Evolutionary conservation across 345 rosid genomes (phyloP).

Genomic region (Luvunga scandens): DNA sequence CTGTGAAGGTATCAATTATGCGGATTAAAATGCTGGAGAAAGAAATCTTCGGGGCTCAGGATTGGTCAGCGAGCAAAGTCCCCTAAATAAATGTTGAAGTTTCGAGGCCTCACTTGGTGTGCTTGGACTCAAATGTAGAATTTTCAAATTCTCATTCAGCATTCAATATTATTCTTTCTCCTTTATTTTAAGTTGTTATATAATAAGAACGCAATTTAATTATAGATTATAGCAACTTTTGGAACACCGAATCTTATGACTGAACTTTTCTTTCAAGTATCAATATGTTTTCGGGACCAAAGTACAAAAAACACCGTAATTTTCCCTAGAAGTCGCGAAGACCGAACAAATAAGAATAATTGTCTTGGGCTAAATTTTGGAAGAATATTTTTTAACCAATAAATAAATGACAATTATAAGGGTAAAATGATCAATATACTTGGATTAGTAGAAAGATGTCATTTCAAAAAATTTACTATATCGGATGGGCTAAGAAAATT

Average conservation of each 20-base stretch:
- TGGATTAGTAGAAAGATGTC: no score
- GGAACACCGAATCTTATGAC: not conserved
- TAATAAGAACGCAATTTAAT: not conserved
- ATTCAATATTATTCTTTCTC: not conserved
- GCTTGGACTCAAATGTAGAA: not conserved
- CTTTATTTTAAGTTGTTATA: not conserved
- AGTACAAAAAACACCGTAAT: not conserved
- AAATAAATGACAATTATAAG: no score
- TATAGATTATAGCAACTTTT: not conserved
- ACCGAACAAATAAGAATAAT: not conserved
- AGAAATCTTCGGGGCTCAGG: not conserved
- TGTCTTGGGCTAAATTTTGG: no score
- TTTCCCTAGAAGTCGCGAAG: not conserved
- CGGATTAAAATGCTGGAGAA: not conserved
- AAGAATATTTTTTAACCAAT: no score
- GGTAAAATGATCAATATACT: no score
- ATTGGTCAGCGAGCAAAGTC: not conserved
- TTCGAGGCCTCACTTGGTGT: slow-evolving; percentile 10
- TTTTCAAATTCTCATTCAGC: not conserved
- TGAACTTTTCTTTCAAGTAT: not conserved
- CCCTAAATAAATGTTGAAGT: not conserved
- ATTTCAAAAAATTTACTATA: no score
- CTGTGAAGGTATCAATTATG: not conserved
- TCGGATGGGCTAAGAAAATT: no score
- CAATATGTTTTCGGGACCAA: not conserved